Conservation (phyloP, 352 stramenopile genomes). For the Pythium phragmiticola region DNA sequence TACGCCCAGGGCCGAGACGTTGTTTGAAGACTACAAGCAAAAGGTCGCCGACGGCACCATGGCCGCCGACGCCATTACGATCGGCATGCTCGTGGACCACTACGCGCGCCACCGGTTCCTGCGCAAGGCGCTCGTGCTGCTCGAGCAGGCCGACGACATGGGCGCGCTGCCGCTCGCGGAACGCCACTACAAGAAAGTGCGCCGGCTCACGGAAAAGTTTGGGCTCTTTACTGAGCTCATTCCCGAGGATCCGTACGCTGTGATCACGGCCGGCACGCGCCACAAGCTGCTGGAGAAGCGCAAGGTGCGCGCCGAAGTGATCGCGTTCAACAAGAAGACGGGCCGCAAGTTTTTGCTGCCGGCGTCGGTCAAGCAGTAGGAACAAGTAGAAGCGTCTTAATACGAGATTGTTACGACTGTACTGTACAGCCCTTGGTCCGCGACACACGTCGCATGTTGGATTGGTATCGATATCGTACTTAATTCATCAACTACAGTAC, state of each 20-base stretch:
- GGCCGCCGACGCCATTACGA: slow-evolving; percentile 52
- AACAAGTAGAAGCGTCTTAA: no score
- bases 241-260: slow-evolving; percentile 69
- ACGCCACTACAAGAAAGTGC: slow-evolving; percentile 72
- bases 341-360: slow-evolving; percentile 74
- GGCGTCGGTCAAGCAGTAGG: slow-evolving; percentile 28
- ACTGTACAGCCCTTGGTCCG: no score
- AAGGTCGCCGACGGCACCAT: slow-evolving; percentile 50
- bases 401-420: no score
- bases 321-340: slow-evolving; percentile 74
- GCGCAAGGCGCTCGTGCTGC: slow-evolving; percentile 58
- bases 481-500: no score
- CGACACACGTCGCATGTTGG: no score
- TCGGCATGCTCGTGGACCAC: slow-evolving; percentile 72
- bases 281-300: slow-evolving; percentile 78
- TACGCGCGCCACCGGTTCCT: slow-evolving; percentile 66
- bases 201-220: slow-evolving; percentile 57
- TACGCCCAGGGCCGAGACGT: slow-evolving; percentile 46
- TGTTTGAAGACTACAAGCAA: slow-evolving; percentile 44
- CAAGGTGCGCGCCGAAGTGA: slow-evolving; percentile 63
- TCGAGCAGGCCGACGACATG: slow-evolving; percentile 58
- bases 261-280: slow-evolving; percentile 56
- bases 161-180: slow-evolving; percentile 50
- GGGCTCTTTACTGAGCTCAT: slow-evolving; percentile 80
- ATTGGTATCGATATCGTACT: no score